Evolutionary conservation across 2,329 filamentous ascomycete genomes (phyloP).

Genomic region (Venturia oleaginea): DNA sequence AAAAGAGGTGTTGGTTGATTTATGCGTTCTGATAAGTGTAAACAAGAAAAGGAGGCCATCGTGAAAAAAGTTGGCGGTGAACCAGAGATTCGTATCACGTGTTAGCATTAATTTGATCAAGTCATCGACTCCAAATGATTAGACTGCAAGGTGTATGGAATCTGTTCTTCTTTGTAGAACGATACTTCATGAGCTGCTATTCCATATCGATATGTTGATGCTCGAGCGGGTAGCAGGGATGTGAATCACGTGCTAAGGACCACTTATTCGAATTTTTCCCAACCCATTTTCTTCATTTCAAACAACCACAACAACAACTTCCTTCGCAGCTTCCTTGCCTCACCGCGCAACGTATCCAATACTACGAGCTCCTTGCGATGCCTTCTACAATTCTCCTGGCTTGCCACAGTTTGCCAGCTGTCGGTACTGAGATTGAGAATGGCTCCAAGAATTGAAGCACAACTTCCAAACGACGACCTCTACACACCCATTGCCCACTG

Average conservation of each 20-base stretch:
- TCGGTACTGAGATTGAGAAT: neutral
- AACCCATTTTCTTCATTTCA: neutral
- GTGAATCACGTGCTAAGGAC: neutral
- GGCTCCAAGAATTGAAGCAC: neutral
- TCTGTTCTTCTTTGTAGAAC: too few relatives aligned
- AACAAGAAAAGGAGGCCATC: neutral
- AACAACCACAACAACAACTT: neutral
- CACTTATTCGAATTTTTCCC: neutral
- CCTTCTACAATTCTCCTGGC: neutral
- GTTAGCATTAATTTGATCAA: too few relatives aligned
- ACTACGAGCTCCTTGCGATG: neutral
- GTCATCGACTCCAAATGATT: too few relatives aligned
- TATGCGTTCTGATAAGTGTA: conserved; percentile 8
- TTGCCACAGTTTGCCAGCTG: neutral
- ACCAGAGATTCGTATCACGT: neutral
- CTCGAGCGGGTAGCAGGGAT: neutral
- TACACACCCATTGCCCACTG: neutral
- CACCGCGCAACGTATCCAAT: neutral
- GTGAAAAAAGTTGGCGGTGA: neutral
- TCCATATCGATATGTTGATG: too few relatives aligned
- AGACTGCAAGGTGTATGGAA: too few relatives aligned
- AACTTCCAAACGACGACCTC: neutral
- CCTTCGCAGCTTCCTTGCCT: neutral
- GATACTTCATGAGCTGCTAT: too few relatives aligned
- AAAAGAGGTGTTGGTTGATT: conserved; percentile 9